A percentile compares a stretch with the other conserved stretches of the same genome.
phyloP scores from a whole-genome alignment of 768 basidiomycete species.

The Rhizopogon roseolus region DNA sequence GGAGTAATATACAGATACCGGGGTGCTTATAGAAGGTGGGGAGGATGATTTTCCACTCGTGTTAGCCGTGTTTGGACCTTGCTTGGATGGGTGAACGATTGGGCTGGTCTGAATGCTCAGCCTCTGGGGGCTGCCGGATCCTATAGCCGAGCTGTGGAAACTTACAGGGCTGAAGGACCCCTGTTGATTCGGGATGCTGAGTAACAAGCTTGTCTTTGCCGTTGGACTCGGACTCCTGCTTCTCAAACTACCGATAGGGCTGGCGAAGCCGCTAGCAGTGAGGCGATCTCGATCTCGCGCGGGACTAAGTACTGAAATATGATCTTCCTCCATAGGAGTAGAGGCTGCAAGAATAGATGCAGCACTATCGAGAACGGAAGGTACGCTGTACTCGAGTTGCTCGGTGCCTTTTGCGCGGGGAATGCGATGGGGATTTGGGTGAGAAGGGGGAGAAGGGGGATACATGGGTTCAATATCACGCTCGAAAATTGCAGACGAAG shows the following conservation, averaged over 20 bases:
- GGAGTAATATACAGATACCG: conserved; percentile 47
- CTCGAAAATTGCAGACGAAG: conserved; percentile 88
- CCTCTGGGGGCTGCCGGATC: conserved; percentile 17
- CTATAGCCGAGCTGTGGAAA: conserved; percentile 22
- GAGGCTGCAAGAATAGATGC: conserved; percentile 59
- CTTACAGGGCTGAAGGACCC: conserved; percentile 12
- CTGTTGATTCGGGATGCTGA: conserved; percentile 38
- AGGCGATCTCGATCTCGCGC: conserved; percentile 24
- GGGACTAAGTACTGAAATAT: conserved; percentile 63
- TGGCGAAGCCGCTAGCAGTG: conserved; percentile 52
- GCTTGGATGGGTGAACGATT: conserved; percentile 2
- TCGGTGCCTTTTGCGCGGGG: conserved; percentile 70
- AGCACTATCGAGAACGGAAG: conserved; percentile 81
- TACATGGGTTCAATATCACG: conserved; percentile 74
- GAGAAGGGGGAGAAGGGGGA: conserved; percentile 31
- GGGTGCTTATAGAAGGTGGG: conserved; percentile 35
- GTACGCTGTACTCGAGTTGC: conserved; percentile 73
- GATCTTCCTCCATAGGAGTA: conserved; percentile 44
- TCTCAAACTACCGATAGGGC: conserved; percentile 59
- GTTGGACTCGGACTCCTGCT: conserved; percentile 65
- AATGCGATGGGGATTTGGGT: conserved; percentile 66
- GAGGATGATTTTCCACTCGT: conserved; percentile 10
- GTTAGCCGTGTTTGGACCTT: conserved; percentile 4
- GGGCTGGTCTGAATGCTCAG: conserved; percentile 22
- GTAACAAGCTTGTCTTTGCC: conserved; percentile 38